Percentiles rank a stretch among this genome's conserved stretches.
phyloP scores from a whole-genome alignment of 2,329 filamentous ascomycete species.

The Furcasterigmium furcatum region DNA sequence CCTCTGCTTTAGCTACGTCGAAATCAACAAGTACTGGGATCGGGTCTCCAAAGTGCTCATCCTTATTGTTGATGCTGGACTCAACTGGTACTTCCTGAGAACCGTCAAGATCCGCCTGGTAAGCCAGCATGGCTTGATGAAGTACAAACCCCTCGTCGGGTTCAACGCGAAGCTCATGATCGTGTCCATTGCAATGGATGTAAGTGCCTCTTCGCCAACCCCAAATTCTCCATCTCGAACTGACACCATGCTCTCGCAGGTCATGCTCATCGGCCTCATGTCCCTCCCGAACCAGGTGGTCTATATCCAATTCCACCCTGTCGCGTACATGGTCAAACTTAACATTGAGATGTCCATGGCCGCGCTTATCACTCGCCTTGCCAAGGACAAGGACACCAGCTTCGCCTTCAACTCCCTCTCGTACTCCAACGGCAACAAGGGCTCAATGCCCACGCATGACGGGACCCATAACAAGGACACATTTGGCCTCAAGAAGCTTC shows the following conservation, averaged over 20 bases:
- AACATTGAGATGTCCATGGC: slow-evolving; percentile 54
- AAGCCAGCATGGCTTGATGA: slow-evolving; percentile 41
- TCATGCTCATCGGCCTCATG: slow-evolving; percentile 28
- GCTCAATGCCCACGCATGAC: neutral
- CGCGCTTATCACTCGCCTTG: slow-evolving; percentile 38
- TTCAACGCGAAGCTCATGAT: slow-evolving; percentile 48
- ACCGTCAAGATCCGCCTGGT: slow-evolving; percentile 43
- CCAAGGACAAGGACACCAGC: slow-evolving; percentile 7
- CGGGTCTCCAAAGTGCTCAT: slow-evolving; percentile 49
- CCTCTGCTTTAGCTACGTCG: slow-evolving; percentile 26
- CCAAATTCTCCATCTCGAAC: too few relatives aligned
- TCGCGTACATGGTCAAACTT: slow-evolving; percentile 51
- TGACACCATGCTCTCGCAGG: slow-evolving; percentile 6
- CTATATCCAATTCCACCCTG: slow-evolving; percentile 48
- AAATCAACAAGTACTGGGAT: slow-evolving; percentile 49
- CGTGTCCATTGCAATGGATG: slow-evolving; percentile 47
- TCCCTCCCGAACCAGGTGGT: slow-evolving; percentile 26
- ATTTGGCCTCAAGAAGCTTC: neutral
- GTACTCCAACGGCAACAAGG: slow-evolving; percentile 1
- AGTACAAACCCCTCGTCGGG: slow-evolving; percentile 44
- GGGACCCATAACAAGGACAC: neutral
- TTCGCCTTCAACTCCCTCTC: slow-evolving; percentile 8
- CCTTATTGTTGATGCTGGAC: slow-evolving; percentile 41
- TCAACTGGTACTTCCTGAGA: slow-evolving; percentile 51
- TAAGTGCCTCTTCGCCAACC: too few relatives aligned